Evolutionary conservation across 2,329 filamentous ascomycete genomes (phyloP).

Genomic region (Curvularia lunata): DNA sequence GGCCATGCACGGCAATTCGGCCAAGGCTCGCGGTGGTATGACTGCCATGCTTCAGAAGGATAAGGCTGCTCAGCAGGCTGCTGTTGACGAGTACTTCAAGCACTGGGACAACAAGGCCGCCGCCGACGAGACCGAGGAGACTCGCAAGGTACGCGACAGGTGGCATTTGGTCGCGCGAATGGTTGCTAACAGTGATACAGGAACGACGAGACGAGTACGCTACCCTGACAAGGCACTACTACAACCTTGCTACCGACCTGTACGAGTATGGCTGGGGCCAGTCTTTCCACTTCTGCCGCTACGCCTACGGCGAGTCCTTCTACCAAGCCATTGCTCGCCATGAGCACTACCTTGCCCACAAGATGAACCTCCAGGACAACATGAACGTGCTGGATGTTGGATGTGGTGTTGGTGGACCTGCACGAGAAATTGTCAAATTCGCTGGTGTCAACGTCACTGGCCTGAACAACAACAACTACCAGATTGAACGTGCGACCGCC

Average conservation of each 20-base stretch:
- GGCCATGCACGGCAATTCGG: slow-evolving; percentile 79
- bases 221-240: slow-evolving; percentile 92
- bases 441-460: slow-evolving; percentile 87
- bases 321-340: slow-evolving; percentile 91
- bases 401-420: slow-evolving; percentile 94
- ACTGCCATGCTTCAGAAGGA: slow-evolving; percentile 87
- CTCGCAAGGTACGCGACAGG: slow-evolving; percentile 67
- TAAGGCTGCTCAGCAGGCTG: slow-evolving; percentile 75
- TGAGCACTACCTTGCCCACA: slow-evolving; percentile 94
- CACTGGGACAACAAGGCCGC: slow-evolving; percentile 89
- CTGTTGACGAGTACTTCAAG: slow-evolving; percentile 93
- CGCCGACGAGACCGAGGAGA: slow-evolving; percentile 80
- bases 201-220: slow-evolving; percentile 87
- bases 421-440: slow-evolving; percentile 95
- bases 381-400: slow-evolving; percentile 95
- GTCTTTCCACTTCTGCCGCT: slow-evolving; percentile 97
- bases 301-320: slow-evolving; percentile 85
- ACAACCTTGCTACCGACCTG: slow-evolving; percentile 93
- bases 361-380: slow-evolving; percentile 81
- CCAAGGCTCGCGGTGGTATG: slow-evolving; percentile 74
- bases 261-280: slow-evolving; percentile 98
- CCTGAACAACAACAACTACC: slow-evolving; percentile 99
- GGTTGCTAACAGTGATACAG: slow-evolving; percentile 54
- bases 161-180: not conserved
- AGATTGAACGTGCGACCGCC: slow-evolving; percentile 88